These are phyloP conservation scores for Phytophthora lateralis DNA, from an alignment of 352 stramenopile species.

Conservation along the genomic window DNA sequence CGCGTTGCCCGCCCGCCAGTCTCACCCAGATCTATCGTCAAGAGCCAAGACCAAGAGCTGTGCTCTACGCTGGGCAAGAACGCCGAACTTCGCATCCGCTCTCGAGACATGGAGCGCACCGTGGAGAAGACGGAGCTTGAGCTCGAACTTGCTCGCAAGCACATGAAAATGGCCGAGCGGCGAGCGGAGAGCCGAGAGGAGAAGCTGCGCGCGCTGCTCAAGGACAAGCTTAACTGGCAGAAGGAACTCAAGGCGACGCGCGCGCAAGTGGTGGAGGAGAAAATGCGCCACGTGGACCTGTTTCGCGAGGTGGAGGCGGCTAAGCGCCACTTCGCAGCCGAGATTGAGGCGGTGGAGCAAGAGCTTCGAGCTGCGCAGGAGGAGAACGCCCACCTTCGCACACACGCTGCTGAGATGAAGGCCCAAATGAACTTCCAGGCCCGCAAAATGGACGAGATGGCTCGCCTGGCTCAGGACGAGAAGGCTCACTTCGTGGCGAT, in stretches of 20 bases:
- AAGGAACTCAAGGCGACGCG: slow-evolving; percentile 64
- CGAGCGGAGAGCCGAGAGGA: slow-evolving; percentile 66
- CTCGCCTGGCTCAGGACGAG: slow-evolving; percentile 55
- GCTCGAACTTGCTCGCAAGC: slow-evolving; percentile 60
- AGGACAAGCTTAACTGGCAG: slow-evolving; percentile 77
- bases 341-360: slow-evolving; percentile 45
- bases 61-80: slow-evolving; percentile 68
- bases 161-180: slow-evolving; percentile 62
- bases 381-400: slow-evolving; percentile 54
- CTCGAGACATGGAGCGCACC: slow-evolving; percentile 52
- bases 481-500: slow-evolving; percentile 57
- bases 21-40: slow-evolving; percentile 24
- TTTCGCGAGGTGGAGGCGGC: slow-evolving; percentile 57
- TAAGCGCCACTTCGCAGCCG: slow-evolving; percentile 47
- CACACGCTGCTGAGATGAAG: slow-evolving; percentile 46
- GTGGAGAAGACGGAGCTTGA: slow-evolving; percentile 49
- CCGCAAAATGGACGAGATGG: slow-evolving; percentile 55
- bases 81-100: slow-evolving; percentile 64
- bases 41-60: slow-evolving; percentile 55
- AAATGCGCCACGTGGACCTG: slow-evolving; percentile 73
- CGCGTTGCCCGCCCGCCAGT: slow-evolving; percentile 17
- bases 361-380: slow-evolving; percentile 36
- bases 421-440: slow-evolving; percentile 49
- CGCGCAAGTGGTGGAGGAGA: slow-evolving; percentile 69
- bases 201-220: slow-evolving; percentile 61